Evolutionary conservation across 2,329 filamentous ascomycete genomes (phyloP), one percentile per base, ranked within the genome.

Genomic region (Biscogniauxia mediterranea): DNA sequence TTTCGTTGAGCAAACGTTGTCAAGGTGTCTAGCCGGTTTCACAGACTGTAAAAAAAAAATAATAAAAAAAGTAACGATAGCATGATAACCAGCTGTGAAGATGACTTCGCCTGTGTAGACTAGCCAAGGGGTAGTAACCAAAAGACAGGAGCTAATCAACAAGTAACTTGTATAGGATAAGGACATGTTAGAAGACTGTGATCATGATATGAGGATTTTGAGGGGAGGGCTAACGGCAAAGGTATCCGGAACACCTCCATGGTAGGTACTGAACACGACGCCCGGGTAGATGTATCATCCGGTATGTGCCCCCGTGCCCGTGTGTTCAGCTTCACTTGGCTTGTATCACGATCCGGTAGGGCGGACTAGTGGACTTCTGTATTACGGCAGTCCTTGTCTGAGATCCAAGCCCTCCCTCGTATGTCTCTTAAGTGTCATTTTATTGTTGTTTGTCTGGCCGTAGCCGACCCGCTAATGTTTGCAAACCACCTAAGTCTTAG

Each of bases 401-500:
- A 54, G 11, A 61, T 50, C 9, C 38, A 57, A 53, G 20, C n/a
- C 51, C 23, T 50, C n/a, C 51, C 23, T 50, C 52, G 56, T 32
- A 25, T 62, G 56, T 66, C 54, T 52, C 28, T 61, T 61, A 57
- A 42, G 42, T 54, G 49, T 52, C 57, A 17, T 59, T 55, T 38
- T 56, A 19, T 26, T 54, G 20, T 51, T 61, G 60, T 62, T 64
- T 62, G 60, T 51, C 57, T 56, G 59, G 13, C 62, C 54, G 52
- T 21, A 42, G 23, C 52, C 58, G 4, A 50, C 21, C 58, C 49
- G 46, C 59, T 50, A 25, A 54, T 56, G 52, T 53, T 58, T 23
- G 21, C 55, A 53, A 67, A 62, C 50, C 64, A 55, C 56, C 60
- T 61, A 58, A 61, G 53, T 58, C 61, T 57, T 59, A 58, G 65